Evolutionary conservation across 495 filamentous ascomycete genomes (phyloP), one percentile per base, ranked within the genome.

Genomic region (Hypomontagnella monticulosa): DNA sequence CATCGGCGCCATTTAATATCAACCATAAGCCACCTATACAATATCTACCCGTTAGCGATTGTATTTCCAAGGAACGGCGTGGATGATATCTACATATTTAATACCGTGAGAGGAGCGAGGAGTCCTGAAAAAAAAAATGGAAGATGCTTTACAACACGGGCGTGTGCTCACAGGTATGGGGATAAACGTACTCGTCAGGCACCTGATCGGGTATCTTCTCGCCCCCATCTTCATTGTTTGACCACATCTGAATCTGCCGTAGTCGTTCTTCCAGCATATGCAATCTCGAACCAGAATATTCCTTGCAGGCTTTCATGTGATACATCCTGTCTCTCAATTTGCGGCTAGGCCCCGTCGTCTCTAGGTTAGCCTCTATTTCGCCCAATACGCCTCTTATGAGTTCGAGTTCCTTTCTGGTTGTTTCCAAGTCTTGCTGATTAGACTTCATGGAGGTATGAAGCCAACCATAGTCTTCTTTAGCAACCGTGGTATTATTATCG

Each of bases 1-100:
- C 71, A 73, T 42, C 32, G 48, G 15, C 58, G 64, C 71, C 71
- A 73, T 52, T 69, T 65, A 1, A 18, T 36, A 38, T 73, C 71
- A 10, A 57, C 61, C 54, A 41, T 51, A 9, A 7, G 27, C 71
- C 71, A 73, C 41, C 69, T 70, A 27, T 9, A 18, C n/a, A n/a
- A 43, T 37, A 18, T 3, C n/a, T 43, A 53, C 16, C 18, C 20
- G 40, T 70, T 46, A 70, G 58, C 37, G 32, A 52, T 6, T 23
- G 5, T 0, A n/a, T 1, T 6, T 2, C n/a, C n/a, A n/a, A n/a
- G n/a, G n/a, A n/a, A n/a, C n/a, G n/a, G n/a, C n/a, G n/a, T n/a
- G n/a, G n/a, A 18, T n/a, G 14, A 43, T 36, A 18, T 3, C n/a
- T 41, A 52, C 15, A 14, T 30, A 44, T 67, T 46, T 67, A 59